Evolutionary conservation across 352 stramenopile genomes (phyloP), one percentile per base, ranked within the genome.

Genomic region (Thalassiosira livingstoniorum): DNA sequence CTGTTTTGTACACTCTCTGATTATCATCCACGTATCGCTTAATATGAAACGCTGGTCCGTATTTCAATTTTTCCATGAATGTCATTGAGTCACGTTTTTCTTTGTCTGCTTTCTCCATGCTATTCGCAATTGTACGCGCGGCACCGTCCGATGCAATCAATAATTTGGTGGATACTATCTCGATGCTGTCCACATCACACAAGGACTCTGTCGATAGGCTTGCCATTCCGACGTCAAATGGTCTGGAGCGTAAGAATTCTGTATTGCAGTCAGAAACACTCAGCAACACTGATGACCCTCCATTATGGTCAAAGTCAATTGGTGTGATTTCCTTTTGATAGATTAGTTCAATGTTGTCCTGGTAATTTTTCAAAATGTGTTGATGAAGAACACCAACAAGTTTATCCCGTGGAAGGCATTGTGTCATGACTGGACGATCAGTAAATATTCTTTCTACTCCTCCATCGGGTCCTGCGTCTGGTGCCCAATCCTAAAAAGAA

Each of bases 141-240:
- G 81, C 62, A 13, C 92, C 92, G 80, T 95, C 92, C 0, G 90
- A 80, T 32, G 66, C 92, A 60, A 95, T 77, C 1, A 95, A 57
- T 43, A 93, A 87, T 4, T 87, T 34, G 0, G 80, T 75, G 2
- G 69, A 69, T 7, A 72, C 60, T 23, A 42, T 29, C 21, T 58
- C 47, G 4, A 27, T 23, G 11, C 27, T 58, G 11, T 58, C 47
- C 47, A 58, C 47, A 27, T 58, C 47, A 27, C 47, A 58, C 4
- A 58, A n/a, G 21, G 47, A 58, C 27, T 58, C 47, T 29, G 47
- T 29, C n/a, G 47, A 15, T 37, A 57, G 13, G 34, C 66, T 25
- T 39, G 75, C 65, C 32, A 34, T 23, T 27, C 76, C 75, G 45
- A 78, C 45, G 55, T 43, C 63, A 15, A n/a, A 32, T 35, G 21